Conservation (phyloP, 2,329 filamentous ascomycete genomes). For the Thermochaetoides dissita region DNA sequence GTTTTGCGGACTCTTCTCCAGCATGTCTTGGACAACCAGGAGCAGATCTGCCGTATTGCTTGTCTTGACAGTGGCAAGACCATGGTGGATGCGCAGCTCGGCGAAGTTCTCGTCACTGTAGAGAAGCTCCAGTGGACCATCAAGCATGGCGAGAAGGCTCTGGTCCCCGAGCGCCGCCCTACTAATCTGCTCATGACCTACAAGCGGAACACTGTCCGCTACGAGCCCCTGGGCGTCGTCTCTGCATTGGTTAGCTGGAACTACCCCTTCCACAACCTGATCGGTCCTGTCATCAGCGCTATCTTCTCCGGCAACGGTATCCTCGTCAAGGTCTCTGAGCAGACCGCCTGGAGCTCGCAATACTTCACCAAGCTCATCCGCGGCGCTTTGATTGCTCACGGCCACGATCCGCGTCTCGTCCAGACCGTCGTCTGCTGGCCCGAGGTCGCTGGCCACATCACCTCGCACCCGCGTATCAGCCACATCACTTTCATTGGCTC, state of each 20-base stretch:
- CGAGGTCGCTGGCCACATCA: slow-evolving; percentile 63
- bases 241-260: slow-evolving; percentile 94
- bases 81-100: slow-evolving; percentile 82
- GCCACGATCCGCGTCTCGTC: slow-evolving; percentile 67
- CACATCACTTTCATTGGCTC: slow-evolving; percentile 97
- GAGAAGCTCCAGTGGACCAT: slow-evolving; percentile 96
- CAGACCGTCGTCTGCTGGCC: slow-evolving; percentile 85
- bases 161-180: slow-evolving; percentile 58
- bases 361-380: slow-evolving; percentile 74
- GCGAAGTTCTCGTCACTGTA: slow-evolving; percentile 83
- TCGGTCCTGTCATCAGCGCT: slow-evolving; percentile 79
- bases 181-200: slow-evolving; percentile 92
- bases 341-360: slow-evolving; percentile 79
- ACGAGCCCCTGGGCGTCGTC: slow-evolving; percentile 87
- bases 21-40: slow-evolving; percentile 77
- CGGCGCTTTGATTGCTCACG: slow-evolving; percentile 66
- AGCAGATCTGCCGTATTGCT: slow-evolving; percentile 69
- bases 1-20: slow-evolving; percentile 71
- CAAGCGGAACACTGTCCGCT: slow-evolving; percentile 79
- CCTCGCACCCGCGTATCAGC: slow-evolving; percentile 67
- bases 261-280: slow-evolving; percentile 89
- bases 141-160: slow-evolving; percentile 69
- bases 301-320: slow-evolving; percentile 87
- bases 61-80: slow-evolving; percentile 94
- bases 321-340: slow-evolving; percentile 86